phyloP scores from a whole-genome alignment of 768 basidiomycete genomes.

The Lyophyllum atratum region DNA sequence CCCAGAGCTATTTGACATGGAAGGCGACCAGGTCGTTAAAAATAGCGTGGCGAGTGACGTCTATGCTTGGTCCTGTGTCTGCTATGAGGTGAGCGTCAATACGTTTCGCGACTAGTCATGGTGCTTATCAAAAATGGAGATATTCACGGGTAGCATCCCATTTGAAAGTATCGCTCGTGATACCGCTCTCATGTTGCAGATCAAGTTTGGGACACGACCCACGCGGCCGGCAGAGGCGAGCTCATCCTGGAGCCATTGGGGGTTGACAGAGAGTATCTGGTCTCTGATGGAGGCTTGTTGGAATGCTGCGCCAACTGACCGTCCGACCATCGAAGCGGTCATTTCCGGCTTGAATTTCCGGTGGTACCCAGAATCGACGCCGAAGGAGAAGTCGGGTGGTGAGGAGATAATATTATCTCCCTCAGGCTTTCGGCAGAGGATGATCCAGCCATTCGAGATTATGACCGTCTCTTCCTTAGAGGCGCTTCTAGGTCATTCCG shows the following conservation, averaged over 20 bases:
- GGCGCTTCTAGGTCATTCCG: neutral
- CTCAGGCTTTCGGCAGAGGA: too few relatives aligned
- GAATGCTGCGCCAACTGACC: neutral
- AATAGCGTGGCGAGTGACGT: slow-evolving; percentile 1
- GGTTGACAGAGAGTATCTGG: neutral
- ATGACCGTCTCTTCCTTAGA: too few relatives aligned
- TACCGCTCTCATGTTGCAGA: neutral
- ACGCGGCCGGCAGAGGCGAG: neutral
- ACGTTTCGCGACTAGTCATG: neutral
- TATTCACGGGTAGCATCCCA: neutral
- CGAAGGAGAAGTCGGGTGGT: neutral
- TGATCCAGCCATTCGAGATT: too few relatives aligned
- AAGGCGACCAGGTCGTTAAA: neutral
- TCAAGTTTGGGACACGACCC: neutral
- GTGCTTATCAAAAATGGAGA: neutral
- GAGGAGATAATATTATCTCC: neutral
- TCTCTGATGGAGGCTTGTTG: neutral
- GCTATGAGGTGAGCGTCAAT: neutral
- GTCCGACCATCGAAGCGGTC: neutral
- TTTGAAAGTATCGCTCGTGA: neutral
- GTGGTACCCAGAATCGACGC: neutral
- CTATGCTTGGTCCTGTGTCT: neutral
- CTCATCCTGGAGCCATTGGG: neutral
- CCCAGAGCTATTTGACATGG: slow-evolving; percentile 1
- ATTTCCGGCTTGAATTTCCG: too few relatives aligned